Base-by-base conservation (phyloP, 2,329 filamentous ascomycete genomes). In the Fusarium nodosum region DNA sequence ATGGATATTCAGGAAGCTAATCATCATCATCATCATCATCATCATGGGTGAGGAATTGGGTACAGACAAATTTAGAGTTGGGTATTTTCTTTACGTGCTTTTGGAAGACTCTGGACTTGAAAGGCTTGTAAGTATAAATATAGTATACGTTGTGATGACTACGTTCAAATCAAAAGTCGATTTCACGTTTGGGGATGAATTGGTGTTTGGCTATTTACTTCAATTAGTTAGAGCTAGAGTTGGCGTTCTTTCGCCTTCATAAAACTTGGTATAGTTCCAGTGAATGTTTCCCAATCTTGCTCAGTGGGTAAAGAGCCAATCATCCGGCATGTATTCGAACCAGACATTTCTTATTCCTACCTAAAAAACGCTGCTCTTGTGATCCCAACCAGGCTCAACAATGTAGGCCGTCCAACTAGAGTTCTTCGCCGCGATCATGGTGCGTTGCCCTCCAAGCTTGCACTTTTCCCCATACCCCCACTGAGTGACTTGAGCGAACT, bases 361-460 rank as follows among this genome's bases (percentile, higher is more conserved):
- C 33, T 51, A 51, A 16, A 36, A 52, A 61, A 56, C 30, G 16
- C 15, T 3, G 12, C n/a, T 7, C 3, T 22, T 6, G 2, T 20
- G 11, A 20, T 57, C 38, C 22, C 56, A 68, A 3, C 16, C 42
- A 12, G 34, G n/a, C 10, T 68, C 66, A 4, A 18, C 58, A 4
- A 69, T n/a, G 11, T 34, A 69, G 5, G 31, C n/a, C 18, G 8
- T 46, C 60, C 61, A 62, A 10, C 42, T 69, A 7, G 39, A 22
- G 9, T 62, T 69, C 18, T 33, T 33, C 13, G 66, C 47, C 2
- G 3, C 44, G 2, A 42, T 41, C 44, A 44, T 54, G 16, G 33
- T 9, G 4, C 42, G 51, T 18, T 46, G 26, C 15, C 12, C 18
- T 0, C n/a, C 16, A 12, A n/a, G 26, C 4, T 31, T 28, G 5